Conservation (phyloP, 2,329 filamentous ascomycete genomes). For the Xylaria sp. region DNA sequence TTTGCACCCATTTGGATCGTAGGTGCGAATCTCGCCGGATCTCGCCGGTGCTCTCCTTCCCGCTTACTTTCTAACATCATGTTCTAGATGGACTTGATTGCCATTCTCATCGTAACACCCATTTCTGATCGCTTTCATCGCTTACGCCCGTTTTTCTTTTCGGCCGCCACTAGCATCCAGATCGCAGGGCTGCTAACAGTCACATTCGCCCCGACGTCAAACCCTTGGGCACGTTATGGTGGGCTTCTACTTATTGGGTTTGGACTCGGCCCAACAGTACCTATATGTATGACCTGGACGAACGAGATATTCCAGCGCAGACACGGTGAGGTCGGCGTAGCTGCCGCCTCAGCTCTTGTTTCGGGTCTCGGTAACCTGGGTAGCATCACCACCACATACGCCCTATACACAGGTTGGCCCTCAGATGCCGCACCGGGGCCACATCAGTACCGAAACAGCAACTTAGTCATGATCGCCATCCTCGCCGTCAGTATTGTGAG, state of each 20-base stretch:
- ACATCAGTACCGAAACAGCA: constrained; percentile 82
- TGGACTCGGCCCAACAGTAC: constrained; percentile 88
- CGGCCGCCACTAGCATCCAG: constrained; percentile 78
- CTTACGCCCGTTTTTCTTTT: constrained; percentile 84
- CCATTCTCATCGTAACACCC: constrained; percentile 86
- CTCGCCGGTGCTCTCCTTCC: constrained; percentile 4
- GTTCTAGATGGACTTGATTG: constrained; percentile 81
- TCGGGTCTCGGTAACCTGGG: constrained; percentile 89
- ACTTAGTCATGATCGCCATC: constrained; percentile 89
- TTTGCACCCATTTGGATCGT: constrained; percentile 94
- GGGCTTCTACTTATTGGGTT: constrained; percentile 92
- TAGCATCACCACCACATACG: constrained; percentile 88
- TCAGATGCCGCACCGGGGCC: constrained; percentile 76
- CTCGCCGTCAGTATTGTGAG: constrained; percentile 80
- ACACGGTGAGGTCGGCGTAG: constrained; percentile 91
- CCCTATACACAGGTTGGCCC: constrained; percentile 87
- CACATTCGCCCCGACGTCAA: constrained; percentile 74
- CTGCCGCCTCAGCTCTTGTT: constrained; percentile 84
- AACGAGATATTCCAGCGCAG: constrained; percentile 89
- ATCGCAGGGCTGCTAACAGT: constrained; percentile 83
- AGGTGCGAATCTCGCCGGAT: constrained; percentile 52
- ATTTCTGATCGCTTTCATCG: constrained; percentile 88
- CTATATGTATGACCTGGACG: constrained; percentile 94
- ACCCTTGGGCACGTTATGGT: constrained; percentile 86
- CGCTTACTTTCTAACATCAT: constrained; percentile 16